These are phyloP conservation scores for Heterobasidion irregulare DNA, from an alignment of 1,284 basidiomycete species.

Conservation along the genomic window DNA sequence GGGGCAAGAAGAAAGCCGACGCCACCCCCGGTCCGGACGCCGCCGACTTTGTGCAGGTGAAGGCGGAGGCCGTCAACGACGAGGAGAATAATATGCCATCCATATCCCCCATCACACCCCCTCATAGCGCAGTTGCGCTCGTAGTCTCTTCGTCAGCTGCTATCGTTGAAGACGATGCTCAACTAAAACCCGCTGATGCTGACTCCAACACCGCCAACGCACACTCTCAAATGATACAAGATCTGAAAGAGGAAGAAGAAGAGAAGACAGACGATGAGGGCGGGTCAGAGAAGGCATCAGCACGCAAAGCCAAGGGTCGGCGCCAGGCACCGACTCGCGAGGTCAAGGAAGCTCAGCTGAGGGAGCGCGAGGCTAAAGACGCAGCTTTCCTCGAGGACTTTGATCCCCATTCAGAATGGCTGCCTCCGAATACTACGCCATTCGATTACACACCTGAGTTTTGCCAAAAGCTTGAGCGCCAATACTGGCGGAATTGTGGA, in stretches of 20 bases:
- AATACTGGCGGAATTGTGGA: conserved; percentile 90
- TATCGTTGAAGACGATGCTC: neutral
- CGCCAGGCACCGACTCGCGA: conserved; percentile 38
- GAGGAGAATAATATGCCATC: neutral
- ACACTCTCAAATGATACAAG: neutral
- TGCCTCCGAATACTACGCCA: conserved; percentile 61
- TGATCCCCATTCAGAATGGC: conserved; percentile 66
- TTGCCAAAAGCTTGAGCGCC: conserved; percentile 81
- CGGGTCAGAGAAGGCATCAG: conserved; percentile 19
- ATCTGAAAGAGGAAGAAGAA: conserved; percentile 23
- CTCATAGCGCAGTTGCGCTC: conserved; percentile 4
- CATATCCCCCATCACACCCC: conserved; percentile 7
- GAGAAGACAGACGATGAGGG: conserved; percentile 25
- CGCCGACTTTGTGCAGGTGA: conserved; percentile 24
- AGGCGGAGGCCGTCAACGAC: conserved; percentile 6
- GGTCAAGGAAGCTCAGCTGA: conserved; percentile 43
- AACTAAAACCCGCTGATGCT: neutral
- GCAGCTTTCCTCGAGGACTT: conserved; percentile 61
- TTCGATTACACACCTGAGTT: conserved; percentile 81
- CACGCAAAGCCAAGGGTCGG: conserved; percentile 33
- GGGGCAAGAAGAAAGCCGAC: conserved; percentile 17
- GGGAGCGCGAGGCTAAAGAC: conserved; percentile 47
- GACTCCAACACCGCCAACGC: conserved; percentile 4
- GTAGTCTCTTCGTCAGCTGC: neutral
- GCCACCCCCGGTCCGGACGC: conserved; percentile 21